Evolutionary conservation across 345 rosid species (phyloP).

Genomic region (Eucalyptus pauciflora): DNA sequence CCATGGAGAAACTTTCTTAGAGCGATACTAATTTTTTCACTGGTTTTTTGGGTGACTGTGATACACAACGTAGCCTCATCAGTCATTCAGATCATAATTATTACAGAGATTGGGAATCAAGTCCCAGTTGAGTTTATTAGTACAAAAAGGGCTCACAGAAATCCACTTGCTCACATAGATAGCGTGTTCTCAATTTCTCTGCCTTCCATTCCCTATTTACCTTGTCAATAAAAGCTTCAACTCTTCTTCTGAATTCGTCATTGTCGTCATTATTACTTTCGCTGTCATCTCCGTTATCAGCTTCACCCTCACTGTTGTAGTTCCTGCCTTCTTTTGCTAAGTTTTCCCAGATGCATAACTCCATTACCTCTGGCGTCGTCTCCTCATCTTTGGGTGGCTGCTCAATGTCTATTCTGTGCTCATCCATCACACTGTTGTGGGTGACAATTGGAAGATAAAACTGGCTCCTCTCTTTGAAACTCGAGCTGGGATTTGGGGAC

Average conservation of each 20-base stretch:
- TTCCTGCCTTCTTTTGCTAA: not conserved
- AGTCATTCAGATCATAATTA: not conserved
- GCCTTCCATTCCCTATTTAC: conserved; percentile 44
- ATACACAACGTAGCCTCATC: not conserved
- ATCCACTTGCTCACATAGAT: not conserved
- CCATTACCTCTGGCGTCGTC: not conserved
- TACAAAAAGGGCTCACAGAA: not conserved
- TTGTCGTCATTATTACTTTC: not conserved
- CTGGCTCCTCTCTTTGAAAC: not conserved
- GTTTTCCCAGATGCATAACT: not conserved
- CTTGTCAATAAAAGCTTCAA: conserved; percentile 50
- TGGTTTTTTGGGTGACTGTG: not conserved
- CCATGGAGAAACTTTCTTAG: not conserved
- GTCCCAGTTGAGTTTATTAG: not conserved
- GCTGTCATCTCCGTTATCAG: not conserved
- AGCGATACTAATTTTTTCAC: not conserved
- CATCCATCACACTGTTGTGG: not conserved
- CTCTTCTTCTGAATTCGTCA: not conserved
- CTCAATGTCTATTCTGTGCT: not conserved
- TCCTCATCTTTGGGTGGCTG: not conserved
- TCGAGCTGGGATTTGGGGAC: conserved; percentile 7
- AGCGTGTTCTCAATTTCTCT: conserved; percentile 11
- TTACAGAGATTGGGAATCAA: not conserved
- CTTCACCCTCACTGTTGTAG: not conserved
- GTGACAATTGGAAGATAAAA: not conserved